Percentiles rank a stretch among this genome's conserved stretches.
Conservation (phyloP, 352 stramenopile genomes). For the Pythium brassicae region DNA sequence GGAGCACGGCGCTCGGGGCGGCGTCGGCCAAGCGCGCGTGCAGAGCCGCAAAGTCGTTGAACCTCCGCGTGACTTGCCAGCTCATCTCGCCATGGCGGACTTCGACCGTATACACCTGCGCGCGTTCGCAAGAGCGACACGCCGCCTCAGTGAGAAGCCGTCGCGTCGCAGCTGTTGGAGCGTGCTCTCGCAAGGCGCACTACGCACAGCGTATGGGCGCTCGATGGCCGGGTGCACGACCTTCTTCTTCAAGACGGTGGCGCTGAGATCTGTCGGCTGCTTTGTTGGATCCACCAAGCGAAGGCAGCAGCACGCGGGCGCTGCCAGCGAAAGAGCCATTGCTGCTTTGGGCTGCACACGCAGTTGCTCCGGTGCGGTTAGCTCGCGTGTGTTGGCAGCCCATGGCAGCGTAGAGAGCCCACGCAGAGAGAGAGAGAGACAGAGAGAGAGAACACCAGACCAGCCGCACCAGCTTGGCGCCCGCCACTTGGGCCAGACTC, state of each 20-base stretch:
- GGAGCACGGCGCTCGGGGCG: conserved; percentile 11
- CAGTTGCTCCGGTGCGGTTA: background rate
- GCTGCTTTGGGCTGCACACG: conserved; percentile 3
- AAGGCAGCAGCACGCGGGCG: background rate
- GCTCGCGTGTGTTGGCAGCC: background rate
- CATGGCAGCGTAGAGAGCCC: background rate
- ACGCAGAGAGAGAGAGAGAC: background rate
- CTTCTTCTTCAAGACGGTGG: conserved; percentile 26
- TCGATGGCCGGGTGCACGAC: conserved; percentile 38
- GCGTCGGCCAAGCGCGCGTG: conserved; percentile 20
- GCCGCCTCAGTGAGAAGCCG: too few relatives aligned
- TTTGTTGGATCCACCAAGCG: background rate
- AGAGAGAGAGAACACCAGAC: background rate
- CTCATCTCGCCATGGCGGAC: conserved; percentile 28
- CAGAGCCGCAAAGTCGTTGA: conserved; percentile 39
- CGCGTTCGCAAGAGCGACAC: too few relatives aligned
- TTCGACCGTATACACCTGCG: conserved; percentile 43
- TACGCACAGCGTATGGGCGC: conserved; percentile 27
- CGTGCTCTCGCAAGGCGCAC: too few relatives aligned
- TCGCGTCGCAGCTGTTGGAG: too few relatives aligned
- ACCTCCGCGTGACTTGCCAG: conserved; percentile 44
- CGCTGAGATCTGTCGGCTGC: conserved; percentile 11
- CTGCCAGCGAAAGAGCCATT: background rate
- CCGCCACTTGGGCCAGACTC: conserved; percentile 25
- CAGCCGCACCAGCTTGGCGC: conserved; percentile 20